Base-by-base conservation (phyloP, 2,329 filamentous ascomycete genomes). In the Sarocladiaceae sp. region DNA sequence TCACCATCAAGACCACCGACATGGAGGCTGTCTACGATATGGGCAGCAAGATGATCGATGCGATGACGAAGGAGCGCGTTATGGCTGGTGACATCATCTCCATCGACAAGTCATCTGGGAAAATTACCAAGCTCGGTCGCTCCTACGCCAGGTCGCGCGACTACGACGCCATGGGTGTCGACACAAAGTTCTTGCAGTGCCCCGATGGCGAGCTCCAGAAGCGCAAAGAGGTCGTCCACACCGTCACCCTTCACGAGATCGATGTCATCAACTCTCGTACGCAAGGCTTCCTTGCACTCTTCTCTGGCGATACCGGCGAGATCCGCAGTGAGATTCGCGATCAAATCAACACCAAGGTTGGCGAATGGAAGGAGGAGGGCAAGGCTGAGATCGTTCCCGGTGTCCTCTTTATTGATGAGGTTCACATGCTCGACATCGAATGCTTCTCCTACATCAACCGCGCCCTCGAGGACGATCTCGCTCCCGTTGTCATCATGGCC, bases 11-110 rank as follows among this genome's bases (percentile, higher is more conserved):
- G 76, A 99, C 94, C 11, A 97, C 93, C 54, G 94, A 99, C 70
- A 99, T 99, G 94, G 94, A 99, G 73, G 96, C 94, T 12, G 89
- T 99, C 59, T 99, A 97, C 74, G 94, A 99, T 65, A 97, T 99
- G 92, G 94, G 94, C 58, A 93, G 88, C 60, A 97, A 97, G 75
- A 97, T 99, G 94, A 99, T 99, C 60, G 94, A 99, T 67, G 91
- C 91, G 58, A 97, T 99, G 91, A 97, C 92, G 60, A 97, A 97
- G 73, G 94, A 99, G 76, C 93, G 95, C 63, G 90, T 99, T 58
- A 96, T 97, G 86, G 94, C 94, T 4, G 94, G 94, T 62, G 94
- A 99, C 68, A 94, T 99, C 60, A 95, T 99, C 63, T 96, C 90
- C 53, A 97, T 99, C 62, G 94, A 99, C 77, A 99, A 99, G 75